Evolutionary conservation across 768 basidiomycete species (phyloP), one percentile per base, ranked within the genome.

Genomic region (Tubosaeta sp.): DNA sequence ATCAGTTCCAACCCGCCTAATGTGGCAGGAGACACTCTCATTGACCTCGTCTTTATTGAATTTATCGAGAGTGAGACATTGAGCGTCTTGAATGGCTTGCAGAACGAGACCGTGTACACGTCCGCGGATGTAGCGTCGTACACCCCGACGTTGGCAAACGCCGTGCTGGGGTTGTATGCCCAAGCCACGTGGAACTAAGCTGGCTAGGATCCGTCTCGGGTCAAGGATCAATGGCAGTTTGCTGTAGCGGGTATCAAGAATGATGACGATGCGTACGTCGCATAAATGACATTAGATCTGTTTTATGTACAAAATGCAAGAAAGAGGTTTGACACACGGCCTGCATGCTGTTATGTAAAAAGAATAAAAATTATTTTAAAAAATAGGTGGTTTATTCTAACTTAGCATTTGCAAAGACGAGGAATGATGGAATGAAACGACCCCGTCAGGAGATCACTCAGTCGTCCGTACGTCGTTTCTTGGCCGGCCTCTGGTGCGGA

Each of bases 11-110:
- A 72, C 24, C 63, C 78, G 3, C 84, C 86, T 3, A 62, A 71
- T 21, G 75, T 82, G 13, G 53, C 78, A 0, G 71, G 71, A 47
- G 71, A 75, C 47, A 73, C 80, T 0, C 70, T 70, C 0, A 74
- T 92, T 54, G 90, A 92, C 58, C 76, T 92, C 19, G 83, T 91
- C 30, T 92, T 90, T 64, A 74, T 85, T 42, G 73, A 84, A 64
- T 91, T 89, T 66, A 82, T 90, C 60, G 70, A 76, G 59, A 48
- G 59, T 6, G 70, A 79, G 54, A 60, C 87, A 24, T 54, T 88
- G 51, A 35, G 55, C 5, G 76, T 80, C 24, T 61, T 90, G 46
- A 91, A 91, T 58, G 31, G 44, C 1, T 60, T 83, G 21, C 82
- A 86, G 69, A 75, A 38, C 7, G 61, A 55, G 24, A 79, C 71